Evolutionary conservation across 2,329 filamentous ascomycete species (phyloP).

Genomic region (Talaromyces sp.): DNA sequence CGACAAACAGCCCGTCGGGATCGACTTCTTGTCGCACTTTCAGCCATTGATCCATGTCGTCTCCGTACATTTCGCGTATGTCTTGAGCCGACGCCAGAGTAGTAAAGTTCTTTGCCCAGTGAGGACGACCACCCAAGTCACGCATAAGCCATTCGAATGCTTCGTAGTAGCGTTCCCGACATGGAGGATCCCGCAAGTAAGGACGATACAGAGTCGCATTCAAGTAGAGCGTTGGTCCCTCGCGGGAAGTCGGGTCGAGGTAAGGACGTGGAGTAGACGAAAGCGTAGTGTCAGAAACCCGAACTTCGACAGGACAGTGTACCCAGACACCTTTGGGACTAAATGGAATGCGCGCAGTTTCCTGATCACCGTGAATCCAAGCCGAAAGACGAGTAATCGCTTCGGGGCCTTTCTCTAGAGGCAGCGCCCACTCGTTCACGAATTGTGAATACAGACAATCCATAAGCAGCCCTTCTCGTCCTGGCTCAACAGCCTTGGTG

Average conservation of each 20-base stretch:
- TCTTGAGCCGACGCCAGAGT: constrained; percentile 55
- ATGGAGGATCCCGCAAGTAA: constrained; percentile 74
- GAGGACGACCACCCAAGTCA: constrained; percentile 74
- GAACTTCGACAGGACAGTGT: constrained; percentile 89
- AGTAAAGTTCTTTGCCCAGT: constrained; percentile 91
- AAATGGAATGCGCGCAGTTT: constrained; percentile 72
- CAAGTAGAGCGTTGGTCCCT: constrained; percentile 77
- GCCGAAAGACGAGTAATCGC: constrained; percentile 76
- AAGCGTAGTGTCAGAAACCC: constrained; percentile 67
- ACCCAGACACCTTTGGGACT: constrained; percentile 76
- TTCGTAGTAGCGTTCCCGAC: constrained; percentile 73
- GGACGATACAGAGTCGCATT: constrained; percentile 88
- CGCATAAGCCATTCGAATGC: constrained; percentile 90
- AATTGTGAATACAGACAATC: constrained; percentile 98
- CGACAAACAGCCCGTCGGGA: constrained; percentile 81
- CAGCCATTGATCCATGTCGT: constrained; percentile 64
- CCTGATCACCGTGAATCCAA: constrained; percentile 76
- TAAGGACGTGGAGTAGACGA: constrained; percentile 55
- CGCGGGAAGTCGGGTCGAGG: constrained; percentile 67
- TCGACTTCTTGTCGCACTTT: constrained; percentile 68
- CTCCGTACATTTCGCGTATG: constrained; percentile 66
- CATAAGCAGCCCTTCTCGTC: constrained; percentile 79
- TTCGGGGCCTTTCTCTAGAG: constrained; percentile 80
- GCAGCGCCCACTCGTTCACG: constrained; percentile 97
- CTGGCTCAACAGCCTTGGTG: constrained; percentile 74